Evolutionary conservation across 2,329 filamentous ascomycete species (phyloP), one percentile per base, ranked within the genome.

Genomic region (Ophiostoma populinum): DNA sequence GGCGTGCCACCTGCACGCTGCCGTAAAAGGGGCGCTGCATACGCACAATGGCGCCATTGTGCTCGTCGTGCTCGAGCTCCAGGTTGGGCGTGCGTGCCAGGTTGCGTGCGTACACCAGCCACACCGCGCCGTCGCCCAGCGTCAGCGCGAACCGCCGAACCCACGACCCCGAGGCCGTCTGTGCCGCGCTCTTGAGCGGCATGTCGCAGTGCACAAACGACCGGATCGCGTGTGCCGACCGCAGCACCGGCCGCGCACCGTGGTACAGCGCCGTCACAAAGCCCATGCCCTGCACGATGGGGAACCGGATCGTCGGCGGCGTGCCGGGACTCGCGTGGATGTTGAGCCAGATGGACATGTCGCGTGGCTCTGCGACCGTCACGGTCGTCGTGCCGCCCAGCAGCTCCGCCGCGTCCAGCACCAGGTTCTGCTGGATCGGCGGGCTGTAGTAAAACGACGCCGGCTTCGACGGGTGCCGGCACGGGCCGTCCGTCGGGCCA

Each of bases 271-370:
- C 86, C 5, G 86, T 94, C 15, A 93, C 63, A 47, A 85, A 92
- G 0, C 72, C 77, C 73, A 90, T 87, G 9, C 90, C 90, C 49
- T 95, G 87, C 0, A 92, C 73, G 7, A 94, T 51, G 0, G 86
- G 85, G 43, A 92, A 83, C 0, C 70, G 76, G 16, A 95, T 65
- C 1, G 67, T 61, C 1, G 77, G 67, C 1, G 61, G 52, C 4
- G 59, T 13, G 13, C 62, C 57, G 3, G 65, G 62, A 34, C 19
- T 20, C 7, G 30, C 30, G 15, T 59, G 65, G 21, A 95, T 59
- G 29, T 80, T 76, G 30, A 83, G 70, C 42, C 82, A 73, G 11
- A 57, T 66, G 24, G 60, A 80, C 49, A 61, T 76, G 35, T 62
- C 70, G 38, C 60, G 74, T 43, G 66, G 52, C 45, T 55, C 59